phyloP scores from a whole-genome alignment of 305 asterid genomes.

The Rubia balearica region DNA sequence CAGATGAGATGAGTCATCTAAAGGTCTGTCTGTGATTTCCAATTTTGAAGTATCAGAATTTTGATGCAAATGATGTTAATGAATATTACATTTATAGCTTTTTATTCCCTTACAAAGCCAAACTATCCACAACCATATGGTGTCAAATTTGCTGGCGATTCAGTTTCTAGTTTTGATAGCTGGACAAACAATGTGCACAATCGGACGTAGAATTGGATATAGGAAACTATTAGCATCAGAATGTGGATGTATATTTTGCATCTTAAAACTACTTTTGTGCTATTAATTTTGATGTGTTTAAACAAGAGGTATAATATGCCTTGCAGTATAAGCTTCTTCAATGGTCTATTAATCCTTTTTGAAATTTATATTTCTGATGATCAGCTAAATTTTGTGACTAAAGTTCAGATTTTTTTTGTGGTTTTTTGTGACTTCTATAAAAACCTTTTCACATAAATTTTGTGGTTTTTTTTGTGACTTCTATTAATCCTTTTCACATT shows the following conservation, averaged over 20 bases:
- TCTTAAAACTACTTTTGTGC: neutral
- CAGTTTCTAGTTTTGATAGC: neutral
- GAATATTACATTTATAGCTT: neutral
- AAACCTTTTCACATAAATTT: too few relatives aligned
- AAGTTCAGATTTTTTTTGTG: neutral
- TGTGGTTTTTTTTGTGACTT: too few relatives aligned
- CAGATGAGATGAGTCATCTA: conserved; percentile 54
- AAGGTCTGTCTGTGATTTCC: conserved; percentile 39
- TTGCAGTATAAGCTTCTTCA: conserved; percentile 3
- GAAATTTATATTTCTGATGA: neutral
- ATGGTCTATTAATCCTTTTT: neutral
- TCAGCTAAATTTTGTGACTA: neutral
- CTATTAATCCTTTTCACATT: neutral
- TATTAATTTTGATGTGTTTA: neutral
- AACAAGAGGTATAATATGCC: neutral
- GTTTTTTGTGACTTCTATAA: neutral
- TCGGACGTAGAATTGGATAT: neutral
- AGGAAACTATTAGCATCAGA: neutral
- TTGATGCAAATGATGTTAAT: neutral
- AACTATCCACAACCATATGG: neutral
- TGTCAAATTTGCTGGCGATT: too few relatives aligned
- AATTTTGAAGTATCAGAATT: neutral
- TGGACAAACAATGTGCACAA: neutral
- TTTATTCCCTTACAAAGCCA: neutral
- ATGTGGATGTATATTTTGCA: neutral